Percentiles rank a stretch among this genome's conserved stretches.
Evolutionary conservation across 306 rosid genomes (phyloP).

Genomic region (Nissolia schottii): DNA sequence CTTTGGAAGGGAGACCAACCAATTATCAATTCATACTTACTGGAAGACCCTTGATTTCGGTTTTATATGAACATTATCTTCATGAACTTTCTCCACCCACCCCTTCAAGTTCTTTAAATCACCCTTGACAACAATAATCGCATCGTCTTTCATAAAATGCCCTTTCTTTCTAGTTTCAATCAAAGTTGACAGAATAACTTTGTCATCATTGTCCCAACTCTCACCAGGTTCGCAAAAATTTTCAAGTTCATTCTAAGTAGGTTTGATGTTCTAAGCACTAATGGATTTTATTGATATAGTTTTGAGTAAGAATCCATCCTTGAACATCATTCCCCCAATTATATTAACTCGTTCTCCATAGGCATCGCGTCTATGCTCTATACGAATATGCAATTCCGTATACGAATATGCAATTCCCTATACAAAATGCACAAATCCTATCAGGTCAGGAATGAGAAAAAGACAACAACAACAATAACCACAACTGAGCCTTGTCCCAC

Average conservation of each 20-base stretch:
- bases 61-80: slow-evolving; percentile 80
- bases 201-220: slow-evolving; percentile 80
- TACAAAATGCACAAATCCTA: slow-evolving; percentile 22
- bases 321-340: slow-evolving; percentile 88
- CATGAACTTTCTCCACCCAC: slow-evolving; percentile 96
- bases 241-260: slow-evolving; percentile 93
- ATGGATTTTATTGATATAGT: slow-evolving; percentile 86
- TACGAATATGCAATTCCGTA: slow-evolving; percentile 86
- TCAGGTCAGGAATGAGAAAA: slow-evolving; percentile 20
- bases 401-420: too few relatives aligned
- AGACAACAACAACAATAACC: too few relatives aligned
- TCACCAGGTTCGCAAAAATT: slow-evolving; percentile 89
- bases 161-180: slow-evolving; percentile 94
- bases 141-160: slow-evolving; percentile 96
- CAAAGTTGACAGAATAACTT: slow-evolving; percentile 80
- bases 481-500: background rate
- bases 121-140: slow-evolving; percentile 84
- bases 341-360: slow-evolving; percentile 84
- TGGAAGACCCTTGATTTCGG: slow-evolving; percentile 91
- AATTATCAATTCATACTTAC: slow-evolving; percentile 44
- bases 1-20: background rate
- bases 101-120: slow-evolving; percentile 93
- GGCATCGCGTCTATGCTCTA: slow-evolving; percentile 87
- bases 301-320: slow-evolving; percentile 93
- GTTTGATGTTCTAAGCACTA: slow-evolving; percentile 71